A percentile compares a stretch with the other conserved stretches of the same genome.
Conservation (phyloP, 371 early-diverging fungal species). For the Rhizomucor pusillus region DNA sequence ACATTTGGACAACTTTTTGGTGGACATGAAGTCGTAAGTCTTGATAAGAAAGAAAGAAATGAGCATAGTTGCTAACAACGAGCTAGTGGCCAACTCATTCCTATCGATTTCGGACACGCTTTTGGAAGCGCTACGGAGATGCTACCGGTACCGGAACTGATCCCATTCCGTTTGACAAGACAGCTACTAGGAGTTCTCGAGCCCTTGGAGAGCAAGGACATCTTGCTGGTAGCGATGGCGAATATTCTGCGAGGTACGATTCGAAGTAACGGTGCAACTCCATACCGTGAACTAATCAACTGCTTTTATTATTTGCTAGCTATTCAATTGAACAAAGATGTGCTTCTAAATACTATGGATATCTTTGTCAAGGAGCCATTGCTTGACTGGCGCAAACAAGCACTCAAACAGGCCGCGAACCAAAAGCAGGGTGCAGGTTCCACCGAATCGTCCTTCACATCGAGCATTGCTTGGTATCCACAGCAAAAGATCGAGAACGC, state of each 20-base stretch:
- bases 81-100: slow-evolving; percentile 55
- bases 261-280: background rate
- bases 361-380: too few species aligned
- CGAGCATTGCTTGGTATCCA: slow-evolving; percentile 63
- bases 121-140: slow-evolving; percentile 74
- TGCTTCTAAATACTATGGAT: background rate
- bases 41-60: background rate
- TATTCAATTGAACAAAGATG: slow-evolving; percentile 46
- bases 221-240: slow-evolving; percentile 57
- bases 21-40: slow-evolving; percentile 52
- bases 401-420: slow-evolving; percentile 38
- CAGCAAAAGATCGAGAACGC: slow-evolving; percentile 73
- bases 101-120: slow-evolving; percentile 77
- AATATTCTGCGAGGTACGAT: slow-evolving; percentile 48
- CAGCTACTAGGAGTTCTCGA: slow-evolving; percentile 53
- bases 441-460: too few species aligned
- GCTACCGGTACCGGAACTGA: slow-evolving; percentile 66
- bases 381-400: too few species aligned
- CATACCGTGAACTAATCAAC: too few species aligned
- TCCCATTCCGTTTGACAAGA: slow-evolving; percentile 66
- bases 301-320: slow-evolving; percentile 28
- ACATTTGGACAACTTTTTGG: slow-evolving; percentile 67
- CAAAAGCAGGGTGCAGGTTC: slow-evolving; percentile 31
- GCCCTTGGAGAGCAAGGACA: slow-evolving; percentile 56
- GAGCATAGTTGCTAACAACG: background rate